Conservation (phyloP, 768 basidiomycete genomes). For the Auricularia cornea region DNA sequence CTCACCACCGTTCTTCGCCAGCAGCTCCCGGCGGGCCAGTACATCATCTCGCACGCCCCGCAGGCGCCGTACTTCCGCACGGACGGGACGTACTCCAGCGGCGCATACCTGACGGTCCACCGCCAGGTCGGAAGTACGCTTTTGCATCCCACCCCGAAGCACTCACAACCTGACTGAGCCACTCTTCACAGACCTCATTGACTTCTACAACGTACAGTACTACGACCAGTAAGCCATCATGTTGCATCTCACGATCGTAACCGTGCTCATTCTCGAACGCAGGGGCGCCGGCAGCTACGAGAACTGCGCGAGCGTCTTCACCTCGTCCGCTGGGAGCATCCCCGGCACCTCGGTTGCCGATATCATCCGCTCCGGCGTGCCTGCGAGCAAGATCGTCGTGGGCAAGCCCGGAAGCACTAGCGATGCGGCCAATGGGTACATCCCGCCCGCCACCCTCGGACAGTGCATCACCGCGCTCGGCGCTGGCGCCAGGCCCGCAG, state of each 20-base stretch:
- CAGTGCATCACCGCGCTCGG: background rate
- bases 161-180: background rate
- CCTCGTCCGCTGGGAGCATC: slow-evolving; percentile 18
- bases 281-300: slow-evolving; percentile 5
- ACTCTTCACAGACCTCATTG: slow-evolving; percentile 13
- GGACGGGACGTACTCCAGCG: slow-evolving; percentile 2
- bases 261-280: background rate
- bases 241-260: background rate
- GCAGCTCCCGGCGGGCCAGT: slow-evolving; percentile 1
- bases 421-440: background rate
- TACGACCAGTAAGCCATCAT: background rate
- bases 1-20: slow-evolving; percentile 4
- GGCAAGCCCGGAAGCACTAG: slow-evolving; percentile 22
- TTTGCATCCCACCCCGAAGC: background rate
- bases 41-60: slow-evolving; percentile 18
- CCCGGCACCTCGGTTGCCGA: slow-evolving; percentile 26
- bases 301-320: slow-evolving; percentile 13
- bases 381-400: slow-evolving; percentile 28
- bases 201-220: slow-evolving; percentile 20
- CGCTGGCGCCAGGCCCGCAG: background rate
- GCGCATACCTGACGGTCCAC: slow-evolving; percentile 24
- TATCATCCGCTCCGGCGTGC: slow-evolving; percentile 22
- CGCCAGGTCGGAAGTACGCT: slow-evolving; percentile 17
- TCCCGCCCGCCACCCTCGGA: background rate
- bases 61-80: slow-evolving; percentile 15